Conservation (phyloP, 495 filamentous ascomycete species). For the Aspergillus bridgeri region DNA sequence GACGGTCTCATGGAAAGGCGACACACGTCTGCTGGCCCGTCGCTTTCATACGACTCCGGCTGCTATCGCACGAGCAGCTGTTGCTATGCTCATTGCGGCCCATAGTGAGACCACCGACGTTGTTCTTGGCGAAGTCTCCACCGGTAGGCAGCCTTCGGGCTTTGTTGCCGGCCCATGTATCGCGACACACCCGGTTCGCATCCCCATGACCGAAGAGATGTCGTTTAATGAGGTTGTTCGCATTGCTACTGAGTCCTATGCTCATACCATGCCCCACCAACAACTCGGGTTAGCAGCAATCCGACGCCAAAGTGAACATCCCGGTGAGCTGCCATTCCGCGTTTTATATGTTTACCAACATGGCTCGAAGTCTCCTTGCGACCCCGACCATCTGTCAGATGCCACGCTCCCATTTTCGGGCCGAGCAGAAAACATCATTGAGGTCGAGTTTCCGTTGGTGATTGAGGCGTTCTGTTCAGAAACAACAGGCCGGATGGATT, state of each 20-base stretch:
- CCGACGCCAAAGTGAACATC: background rate
- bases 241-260: background rate
- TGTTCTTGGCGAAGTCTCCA: slow-evolving; percentile 5
- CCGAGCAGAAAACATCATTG: background rate
- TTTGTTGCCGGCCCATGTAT: slow-evolving; percentile 9
- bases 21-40: background rate
- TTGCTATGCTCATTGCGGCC: background rate
- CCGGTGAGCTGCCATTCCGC: background rate
- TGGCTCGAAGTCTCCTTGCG: background rate
- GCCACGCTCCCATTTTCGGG: background rate
- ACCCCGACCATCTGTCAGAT: background rate
- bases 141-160: background rate
- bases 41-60: background rate
- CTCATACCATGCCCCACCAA: background rate
- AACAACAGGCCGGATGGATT: background rate
- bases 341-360: slow-evolving; percentile 2
- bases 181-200: slow-evolving; percentile 4
- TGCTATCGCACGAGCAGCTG: slow-evolving; percentile 3
- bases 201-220: background rate
- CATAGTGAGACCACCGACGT: slow-evolving; percentile 1
- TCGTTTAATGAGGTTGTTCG: background rate
- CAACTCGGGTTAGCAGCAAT: background rate
- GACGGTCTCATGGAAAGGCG: background rate
- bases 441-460: background rate
- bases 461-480: slow-evolving; percentile 1